Evolutionary conservation across 129 eudicot genomes (phyloP).

Genomic region (Centaurea solstitialis): DNA sequence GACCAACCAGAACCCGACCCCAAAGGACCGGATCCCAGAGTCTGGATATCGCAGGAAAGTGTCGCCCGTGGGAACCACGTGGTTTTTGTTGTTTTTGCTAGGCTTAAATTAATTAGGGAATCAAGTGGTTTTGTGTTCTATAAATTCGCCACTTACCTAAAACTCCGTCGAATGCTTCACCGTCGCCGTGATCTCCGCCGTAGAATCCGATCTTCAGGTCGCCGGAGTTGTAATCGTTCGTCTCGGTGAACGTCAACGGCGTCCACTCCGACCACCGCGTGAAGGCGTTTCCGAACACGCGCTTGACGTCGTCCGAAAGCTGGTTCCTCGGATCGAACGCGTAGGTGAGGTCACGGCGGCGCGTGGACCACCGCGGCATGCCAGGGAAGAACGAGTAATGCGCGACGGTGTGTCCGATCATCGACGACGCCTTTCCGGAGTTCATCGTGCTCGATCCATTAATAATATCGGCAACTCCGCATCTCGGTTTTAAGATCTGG

Average conservation of each 20-base stretch:
- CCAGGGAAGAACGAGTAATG: slow-evolving; percentile 74
- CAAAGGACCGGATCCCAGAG: too few relatives aligned
- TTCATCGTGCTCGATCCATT: slow-evolving; percentile 66
- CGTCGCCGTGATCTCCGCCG: slow-evolving; percentile 73
- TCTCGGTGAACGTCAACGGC: slow-evolving; percentile 53
- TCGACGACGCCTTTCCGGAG: slow-evolving; percentile 34
- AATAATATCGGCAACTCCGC: slow-evolving; percentile 73
- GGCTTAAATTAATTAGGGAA: too few relatives aligned
- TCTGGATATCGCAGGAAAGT: too few relatives aligned
- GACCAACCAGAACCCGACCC: too few relatives aligned
- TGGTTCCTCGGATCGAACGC: slow-evolving; percentile 53
- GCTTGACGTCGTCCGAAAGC: slow-evolving; percentile 33
- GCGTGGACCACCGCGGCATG: slow-evolving; percentile 55
- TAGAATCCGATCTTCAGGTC: slow-evolving; percentile 65
- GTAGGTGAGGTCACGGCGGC: slow-evolving; percentile 41
- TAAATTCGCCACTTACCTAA: too few relatives aligned
- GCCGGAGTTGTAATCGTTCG: slow-evolving; percentile 11
- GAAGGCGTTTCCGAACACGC: slow-evolving; percentile 49
- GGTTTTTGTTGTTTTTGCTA: too few relatives aligned
- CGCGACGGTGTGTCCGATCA: slow-evolving; percentile 37
- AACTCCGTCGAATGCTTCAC: slow-evolving; percentile 74
- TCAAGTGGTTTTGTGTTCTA: too few relatives aligned
- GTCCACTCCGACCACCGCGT: slow-evolving; percentile 72
- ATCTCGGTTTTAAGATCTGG: slow-evolving; percentile 57
- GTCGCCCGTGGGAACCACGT: too few relatives aligned